Percentiles rank a stretch among this genome's conserved stretches.
Evolutionary conservation across 768 basidiomycete species (phyloP).

Genomic region (Mycena latifolia): DNA sequence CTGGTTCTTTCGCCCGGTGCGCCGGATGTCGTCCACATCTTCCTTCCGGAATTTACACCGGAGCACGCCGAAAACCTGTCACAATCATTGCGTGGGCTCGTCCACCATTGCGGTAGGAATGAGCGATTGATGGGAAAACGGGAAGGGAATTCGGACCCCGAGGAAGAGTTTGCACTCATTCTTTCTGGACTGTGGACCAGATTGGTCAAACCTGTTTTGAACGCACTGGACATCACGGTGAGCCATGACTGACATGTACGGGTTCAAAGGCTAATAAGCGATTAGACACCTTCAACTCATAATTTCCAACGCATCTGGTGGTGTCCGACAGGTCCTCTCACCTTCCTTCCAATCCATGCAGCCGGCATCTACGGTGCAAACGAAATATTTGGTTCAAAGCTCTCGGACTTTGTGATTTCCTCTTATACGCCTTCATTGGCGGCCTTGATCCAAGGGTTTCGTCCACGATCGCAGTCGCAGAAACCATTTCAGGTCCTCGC

Average conservation of each 20-base stretch:
- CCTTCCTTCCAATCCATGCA: conserved; percentile 4
- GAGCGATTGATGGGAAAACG: not conserved
- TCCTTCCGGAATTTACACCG: conserved; percentile 7
- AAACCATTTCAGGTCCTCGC: not conserved
- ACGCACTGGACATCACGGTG: not conserved
- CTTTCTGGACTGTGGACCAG: no score
- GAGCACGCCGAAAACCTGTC: conserved; percentile 1
- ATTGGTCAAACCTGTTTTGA: conserved; percentile 8
- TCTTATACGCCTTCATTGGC: no score
- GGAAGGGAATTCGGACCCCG: no score
- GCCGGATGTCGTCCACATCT: no score
- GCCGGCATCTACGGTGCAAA: conserved; percentile 5
- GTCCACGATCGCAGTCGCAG: no score
- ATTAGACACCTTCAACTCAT: conserved; percentile 4
- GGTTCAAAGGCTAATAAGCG: not conserved
- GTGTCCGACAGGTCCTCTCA: conserved; percentile 12
- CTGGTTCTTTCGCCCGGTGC: no score
- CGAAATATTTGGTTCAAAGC: no score
- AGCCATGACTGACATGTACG: not conserved
- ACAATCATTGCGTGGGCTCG: not conserved
- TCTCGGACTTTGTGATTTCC: no score
- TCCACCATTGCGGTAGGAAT: conserved; percentile 2
- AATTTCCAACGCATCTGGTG: conserved; percentile 4
- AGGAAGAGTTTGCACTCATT: no score
- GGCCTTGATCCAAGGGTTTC: no score